Evolutionary conservation across 2,329 filamentous ascomycete species (phyloP).

Genomic region (Dactylonectria macrodidyma): DNA sequence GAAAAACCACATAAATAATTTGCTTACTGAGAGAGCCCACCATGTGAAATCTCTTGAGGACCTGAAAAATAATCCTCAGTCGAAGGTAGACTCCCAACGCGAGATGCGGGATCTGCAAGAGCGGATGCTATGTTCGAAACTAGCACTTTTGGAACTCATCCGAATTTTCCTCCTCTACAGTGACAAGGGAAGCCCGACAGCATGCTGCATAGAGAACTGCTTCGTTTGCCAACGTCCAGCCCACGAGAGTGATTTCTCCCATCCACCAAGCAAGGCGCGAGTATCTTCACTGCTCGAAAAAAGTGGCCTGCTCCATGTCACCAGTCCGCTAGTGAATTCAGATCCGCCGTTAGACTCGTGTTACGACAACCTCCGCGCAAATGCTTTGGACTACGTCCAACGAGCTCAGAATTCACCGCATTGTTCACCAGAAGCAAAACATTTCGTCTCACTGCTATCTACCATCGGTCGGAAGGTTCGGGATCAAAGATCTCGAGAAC

Average conservation of each 20-base stretch:
- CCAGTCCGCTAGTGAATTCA: constrained; percentile 1
- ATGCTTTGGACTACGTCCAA: too few relatives aligned
- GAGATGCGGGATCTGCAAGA: not conserved
- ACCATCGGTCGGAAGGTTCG: not conserved
- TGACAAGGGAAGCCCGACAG: not conserved
- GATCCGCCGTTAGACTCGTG: constrained; percentile 1
- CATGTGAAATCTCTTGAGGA: not conserved
- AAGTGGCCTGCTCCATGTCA: not conserved
- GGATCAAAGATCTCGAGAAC: not conserved
- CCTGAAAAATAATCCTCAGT: not conserved
- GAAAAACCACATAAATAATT: not conserved
- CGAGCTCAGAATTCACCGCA: not conserved
- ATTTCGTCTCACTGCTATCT: not conserved
- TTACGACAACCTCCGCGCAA: not conserved
- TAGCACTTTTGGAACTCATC: constrained; percentile 2
- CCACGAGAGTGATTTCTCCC: not conserved
- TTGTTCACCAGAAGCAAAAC: not conserved
- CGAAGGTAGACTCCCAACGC: not conserved
- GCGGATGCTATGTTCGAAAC: not conserved
- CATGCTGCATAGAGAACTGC: constrained; percentile 1
- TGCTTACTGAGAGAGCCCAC: constrained; percentile 1
- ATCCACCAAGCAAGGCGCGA: constrained; percentile 2
- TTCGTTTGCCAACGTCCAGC: not conserved
- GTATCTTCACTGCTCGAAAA: constrained; percentile 1
- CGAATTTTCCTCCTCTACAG: constrained; percentile 1